These are phyloP conservation scores for Dissophora globulifera DNA, from an alignment of 192 early-diverging fungal genomes.

Conservation along the genomic window DNA sequence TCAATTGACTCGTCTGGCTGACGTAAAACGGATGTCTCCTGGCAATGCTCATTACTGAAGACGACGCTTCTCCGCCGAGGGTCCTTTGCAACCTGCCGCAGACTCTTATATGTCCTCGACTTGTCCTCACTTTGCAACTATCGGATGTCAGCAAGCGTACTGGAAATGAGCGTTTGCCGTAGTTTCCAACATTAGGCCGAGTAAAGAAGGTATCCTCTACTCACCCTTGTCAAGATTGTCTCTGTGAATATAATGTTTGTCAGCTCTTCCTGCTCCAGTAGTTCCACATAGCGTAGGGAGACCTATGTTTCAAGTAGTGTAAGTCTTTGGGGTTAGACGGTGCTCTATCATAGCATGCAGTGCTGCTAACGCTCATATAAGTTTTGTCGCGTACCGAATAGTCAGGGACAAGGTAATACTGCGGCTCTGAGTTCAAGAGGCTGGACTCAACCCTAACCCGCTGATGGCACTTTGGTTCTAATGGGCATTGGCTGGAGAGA, in stretches of 20 bases:
- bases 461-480: slow-evolving; percentile 47
- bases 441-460: slow-evolving; percentile 36
- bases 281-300: slow-evolving; percentile 68
- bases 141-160: neutral
- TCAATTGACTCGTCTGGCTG: slow-evolving; percentile 50
- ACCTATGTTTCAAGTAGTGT: slow-evolving; percentile 26
- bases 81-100: slow-evolving; percentile 70
- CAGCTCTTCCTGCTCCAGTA: slow-evolving; percentile 75
- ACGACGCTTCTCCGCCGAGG: slow-evolving; percentile 64
- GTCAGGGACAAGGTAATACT: slow-evolving; percentile 64
- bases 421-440: slow-evolving; percentile 50
- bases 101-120: slow-evolving; percentile 67
- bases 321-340: too few species aligned
- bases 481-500: slow-evolving; percentile 56
- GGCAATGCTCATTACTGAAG: slow-evolving; percentile 78
- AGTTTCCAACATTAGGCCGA: too few species aligned
- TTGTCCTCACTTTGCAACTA: slow-evolving; percentile 71
- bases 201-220: too few species aligned
- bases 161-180: too few species aligned
- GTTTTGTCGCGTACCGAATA: slow-evolving; percentile 59
- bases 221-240: slow-evolving; percentile 66
- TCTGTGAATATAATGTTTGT: slow-evolving; percentile 76
- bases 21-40: slow-evolving; percentile 49
- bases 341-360: too few species aligned
- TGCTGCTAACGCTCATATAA: too few species aligned